Base-by-base conservation (phyloP, 768 basidiomycete species). In the Mycena haematopus region DNA sequence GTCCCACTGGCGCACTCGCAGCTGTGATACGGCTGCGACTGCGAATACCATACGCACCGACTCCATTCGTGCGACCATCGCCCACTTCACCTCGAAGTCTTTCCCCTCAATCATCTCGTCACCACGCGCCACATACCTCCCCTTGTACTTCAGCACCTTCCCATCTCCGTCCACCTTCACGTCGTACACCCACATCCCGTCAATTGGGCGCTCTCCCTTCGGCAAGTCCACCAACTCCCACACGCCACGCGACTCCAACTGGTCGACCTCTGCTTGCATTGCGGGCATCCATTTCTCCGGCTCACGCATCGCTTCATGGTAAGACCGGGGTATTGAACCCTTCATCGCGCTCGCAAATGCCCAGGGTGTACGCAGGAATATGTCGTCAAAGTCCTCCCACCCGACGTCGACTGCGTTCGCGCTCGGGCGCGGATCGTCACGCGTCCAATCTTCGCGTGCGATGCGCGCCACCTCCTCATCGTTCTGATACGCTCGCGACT, bases 61-160 rank as follows among this genome's bases (percentile, higher is more conserved):
- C 50, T 59, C 58, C 58, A 59, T 59, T 22, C 58, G 21, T 13
- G 58, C 58, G 3, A 59, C 58, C 58, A 52, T 59, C 50, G 58
- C 58, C 58, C 58, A 59, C 15, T 59, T 59, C 17, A n/a, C 38
- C 1, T 27, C 58, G 24, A 59, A 59, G 29, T 59, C 35, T 27
- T 25, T 22, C 21, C 58, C 58, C 13, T 42, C 49, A 7, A 24
- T 36, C 50, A 52, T 60, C 47, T 52, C 44, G 25, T 58, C 53
- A 5, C 82, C 76, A 45, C 75, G 68, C 11, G 50, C 50, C 15
- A 51, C 50, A 21, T 51, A 51, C 7, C 50, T 7, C 13, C 29
- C 50, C 17, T 81, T 81, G 72, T 76, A 74, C 6, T 70, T 59
- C 0, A 63, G 38, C 24, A 80, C 67, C 0, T 51, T 33, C 19